Base-by-base conservation (phyloP, 2,329 filamentous ascomycete species). In the Nectriaceae sp. region DNA sequence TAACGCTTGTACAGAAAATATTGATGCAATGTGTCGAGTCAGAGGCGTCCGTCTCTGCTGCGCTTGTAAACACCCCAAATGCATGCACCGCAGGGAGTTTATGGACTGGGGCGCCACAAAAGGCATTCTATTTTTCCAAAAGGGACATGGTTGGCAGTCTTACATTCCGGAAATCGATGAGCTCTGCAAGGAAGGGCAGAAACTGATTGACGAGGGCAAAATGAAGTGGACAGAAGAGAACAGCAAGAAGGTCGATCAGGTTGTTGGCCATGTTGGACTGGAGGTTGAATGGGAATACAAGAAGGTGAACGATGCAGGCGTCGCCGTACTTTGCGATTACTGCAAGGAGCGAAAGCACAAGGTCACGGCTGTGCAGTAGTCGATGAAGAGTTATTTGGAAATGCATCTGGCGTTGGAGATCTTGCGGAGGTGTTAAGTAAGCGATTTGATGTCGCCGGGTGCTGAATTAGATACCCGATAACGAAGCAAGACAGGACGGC, bases 121-220 rank as follows among this genome's bases (percentile, higher is more conserved):
- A 11, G 42, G 42, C 15, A 45, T 39, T 16, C 18, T n/a, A 11
- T 35, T 37, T 18, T 18, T 16, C 11, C 21, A 11, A 5, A 33
- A 10, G 8, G 48, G 47, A 5, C 51, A 53, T 20, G 50, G 47
- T 15, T 53, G 51, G 47, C 44, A 53, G 36, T 37, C 40, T 21
- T 46, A 42, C 19, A 19, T 24, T 26, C 40, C 47, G 16, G 42
- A 49, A 33, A 44, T 54, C 21, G 19, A 46, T 6, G 38, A 49
- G 13, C 15, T 51, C 3, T 50, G 48, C 21, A n/a, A 31, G 19
- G 13, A 46, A 11, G 47, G 47, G 4, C 20, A 42, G 19, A 31
- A 18, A 8, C 35, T 53, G 6, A 42, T 53, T 11, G 21, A 29
- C 2, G 19, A 24, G 11, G 51, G 47, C 2, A 22, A 46, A 11